Evolutionary conservation across 768 basidiomycete species (phyloP).

Genomic region (Gloeopeniophorella convolvens): DNA sequence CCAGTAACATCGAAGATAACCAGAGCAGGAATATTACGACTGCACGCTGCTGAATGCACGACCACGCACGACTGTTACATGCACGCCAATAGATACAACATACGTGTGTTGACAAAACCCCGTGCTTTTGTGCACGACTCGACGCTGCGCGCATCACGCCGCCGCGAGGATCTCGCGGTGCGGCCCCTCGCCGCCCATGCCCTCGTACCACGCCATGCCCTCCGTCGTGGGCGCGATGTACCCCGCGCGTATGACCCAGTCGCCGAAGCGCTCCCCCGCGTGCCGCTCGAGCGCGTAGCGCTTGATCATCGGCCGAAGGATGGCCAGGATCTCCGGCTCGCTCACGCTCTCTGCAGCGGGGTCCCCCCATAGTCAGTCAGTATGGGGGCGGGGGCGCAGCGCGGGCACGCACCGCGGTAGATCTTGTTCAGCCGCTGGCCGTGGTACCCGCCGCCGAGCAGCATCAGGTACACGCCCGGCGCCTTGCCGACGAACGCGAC

Average conservation of each 20-base stretch:
- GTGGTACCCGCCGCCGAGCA: constrained; percentile 92
- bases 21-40: too few species aligned
- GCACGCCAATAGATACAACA: too few species aligned
- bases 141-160: too few species aligned
- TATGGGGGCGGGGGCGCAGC: too few species aligned
- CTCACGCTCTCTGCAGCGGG: constrained; percentile 68
- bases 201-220: constrained; percentile 83
- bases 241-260: constrained; percentile 88
- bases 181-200: constrained; percentile 71
- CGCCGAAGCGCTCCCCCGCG: constrained; percentile 90
- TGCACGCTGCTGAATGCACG: too few species aligned
- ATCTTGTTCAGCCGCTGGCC: constrained; percentile 96
- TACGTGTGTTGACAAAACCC: too few species aligned
- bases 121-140: too few species aligned
- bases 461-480: constrained; percentile 86
- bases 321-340: constrained; percentile 87
- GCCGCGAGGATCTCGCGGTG: constrained; percentile 35
- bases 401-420: constrained; percentile 58
- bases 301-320: constrained; percentile 91
- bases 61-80: too few species aligned
- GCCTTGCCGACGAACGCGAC: constrained; percentile 97
- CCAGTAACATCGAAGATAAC: too few species aligned
- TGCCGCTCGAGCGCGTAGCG: constrained; percentile 80
- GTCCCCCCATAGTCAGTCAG: too few species aligned
- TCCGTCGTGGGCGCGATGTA: constrained; percentile 82